Evolutionary conservation across 345 rosid species (phyloP).

Genomic region (Eucalyptus erythrocorys): DNA sequence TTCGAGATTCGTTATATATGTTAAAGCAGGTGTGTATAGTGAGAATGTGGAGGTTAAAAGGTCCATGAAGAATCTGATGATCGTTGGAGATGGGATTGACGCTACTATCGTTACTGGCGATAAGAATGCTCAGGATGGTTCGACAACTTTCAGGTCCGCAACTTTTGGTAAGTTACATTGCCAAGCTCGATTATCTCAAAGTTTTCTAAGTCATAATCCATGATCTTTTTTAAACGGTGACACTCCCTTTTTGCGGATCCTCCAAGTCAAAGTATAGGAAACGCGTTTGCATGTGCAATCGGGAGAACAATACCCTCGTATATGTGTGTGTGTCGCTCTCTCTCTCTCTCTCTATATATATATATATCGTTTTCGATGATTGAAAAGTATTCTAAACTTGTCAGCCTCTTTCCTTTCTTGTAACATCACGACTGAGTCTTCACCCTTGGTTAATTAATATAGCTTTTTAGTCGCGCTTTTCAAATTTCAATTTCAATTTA

Average conservation of each 20-base stretch:
- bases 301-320: background rate
- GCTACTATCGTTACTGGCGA: slow-evolving; percentile 55
- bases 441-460: background rate
- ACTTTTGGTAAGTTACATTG: slow-evolving; percentile 54
- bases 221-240: background rate
- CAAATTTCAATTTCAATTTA: background rate
- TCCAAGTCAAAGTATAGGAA: background rate
- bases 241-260: background rate
- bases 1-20: slow-evolving; percentile 49
- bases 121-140: slow-evolving; percentile 34
- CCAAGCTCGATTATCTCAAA: background rate
- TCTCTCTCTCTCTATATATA: no score
- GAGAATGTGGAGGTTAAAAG: slow-evolving; percentile 57
- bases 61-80: slow-evolving; percentile 51
- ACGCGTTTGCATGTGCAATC: background rate
- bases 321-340: fast-evolving
- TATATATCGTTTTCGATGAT: background rate
- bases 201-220: background rate
- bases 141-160: slow-evolving; percentile 76
- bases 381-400: background rate
- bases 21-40: slow-evolving; percentile 59
- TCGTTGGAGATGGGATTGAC: slow-evolving; percentile 74
- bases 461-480: background rate
- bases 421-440: background rate
- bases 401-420: background rate